Evolutionary conservation across 208 protist genomes (phyloP).

Genomic region (Trypanosoma congolense): DNA sequence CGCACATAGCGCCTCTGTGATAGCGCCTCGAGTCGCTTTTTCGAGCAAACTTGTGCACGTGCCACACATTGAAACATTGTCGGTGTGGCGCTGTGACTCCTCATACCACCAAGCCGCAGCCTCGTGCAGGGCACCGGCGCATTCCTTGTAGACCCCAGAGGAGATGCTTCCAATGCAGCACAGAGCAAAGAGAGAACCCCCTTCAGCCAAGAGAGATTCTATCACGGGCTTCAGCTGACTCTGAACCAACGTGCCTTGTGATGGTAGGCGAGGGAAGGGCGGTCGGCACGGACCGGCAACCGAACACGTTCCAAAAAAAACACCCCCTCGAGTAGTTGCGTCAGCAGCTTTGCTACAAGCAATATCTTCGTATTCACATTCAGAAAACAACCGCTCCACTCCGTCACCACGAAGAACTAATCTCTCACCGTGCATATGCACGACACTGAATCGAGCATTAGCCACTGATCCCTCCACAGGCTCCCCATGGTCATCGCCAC

Average conservation of each 20-base stretch:
- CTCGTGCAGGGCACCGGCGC: slow-evolving; percentile 33
- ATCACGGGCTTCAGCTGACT: background rate
- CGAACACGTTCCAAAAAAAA: background rate
- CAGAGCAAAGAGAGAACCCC: slow-evolving; percentile 62
- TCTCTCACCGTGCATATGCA: slow-evolving; percentile 8
- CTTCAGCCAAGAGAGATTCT: slow-evolving; percentile 26
- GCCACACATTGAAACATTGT: background rate
- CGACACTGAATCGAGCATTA: background rate
- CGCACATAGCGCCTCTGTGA: too few species aligned
- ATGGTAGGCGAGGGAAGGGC: slow-evolving; percentile 1
- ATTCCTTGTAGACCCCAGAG: slow-evolving; percentile 39
- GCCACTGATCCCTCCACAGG: background rate
- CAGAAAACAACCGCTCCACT: background rate
- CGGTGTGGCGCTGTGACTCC: slow-evolving; percentile 14
- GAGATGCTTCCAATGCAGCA: slow-evolving; percentile 47
- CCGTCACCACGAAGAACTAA: background rate
- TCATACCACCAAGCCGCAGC: slow-evolving; percentile 36
- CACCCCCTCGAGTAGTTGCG: background rate
- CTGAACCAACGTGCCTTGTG: background rate
- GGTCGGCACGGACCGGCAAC: background rate
- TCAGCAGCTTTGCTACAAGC: too few species aligned
- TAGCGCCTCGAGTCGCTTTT: too few species aligned
- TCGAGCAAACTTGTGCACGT: too few species aligned
- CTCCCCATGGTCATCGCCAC: background rate
- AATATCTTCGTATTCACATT: slow-evolving; percentile 5